Percentiles rank a stretch among this genome's conserved stretches.
Evolutionary conservation across 805 yeast species (phyloP).

Genomic region (Metschnikowia peoriensis): DNA sequence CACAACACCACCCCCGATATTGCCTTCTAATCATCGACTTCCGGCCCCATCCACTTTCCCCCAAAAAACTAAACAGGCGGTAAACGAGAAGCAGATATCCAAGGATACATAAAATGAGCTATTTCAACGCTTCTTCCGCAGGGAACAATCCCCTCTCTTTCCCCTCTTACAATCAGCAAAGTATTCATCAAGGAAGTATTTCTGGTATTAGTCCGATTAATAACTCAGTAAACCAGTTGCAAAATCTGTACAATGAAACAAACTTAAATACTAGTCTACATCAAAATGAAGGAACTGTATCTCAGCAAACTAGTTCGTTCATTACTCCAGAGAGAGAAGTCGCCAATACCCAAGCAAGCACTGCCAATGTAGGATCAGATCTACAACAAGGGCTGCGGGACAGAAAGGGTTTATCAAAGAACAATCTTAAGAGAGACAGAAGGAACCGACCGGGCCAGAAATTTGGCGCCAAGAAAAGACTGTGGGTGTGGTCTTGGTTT

Average conservation of each 20-base stretch:
- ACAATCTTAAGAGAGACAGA: constrained; percentile 25
- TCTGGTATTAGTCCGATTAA: constrained; percentile 7
- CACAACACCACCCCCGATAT: constrained; percentile 7
- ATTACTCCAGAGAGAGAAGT: not conserved
- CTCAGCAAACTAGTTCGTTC: not conserved
- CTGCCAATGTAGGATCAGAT: not conserved
- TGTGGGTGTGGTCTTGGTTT: constrained; percentile 67
- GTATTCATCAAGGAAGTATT: constrained; percentile 13
- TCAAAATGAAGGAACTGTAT: not conserved
- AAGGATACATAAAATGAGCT: constrained; percentile 15
- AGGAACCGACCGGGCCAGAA: constrained; percentile 52
- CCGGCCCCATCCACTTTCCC: constrained; percentile 3
- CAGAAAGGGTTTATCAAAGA: not conserved
- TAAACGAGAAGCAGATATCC: not conserved
- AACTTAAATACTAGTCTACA: constrained; percentile 2
- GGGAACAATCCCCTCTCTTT: constrained; percentile 22
- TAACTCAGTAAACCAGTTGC: constrained; percentile 8
- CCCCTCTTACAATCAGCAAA: constrained; percentile 23
- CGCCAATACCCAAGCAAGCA: not conserved
- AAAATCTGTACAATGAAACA: constrained; percentile 12
- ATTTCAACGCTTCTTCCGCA: constrained; percentile 16
- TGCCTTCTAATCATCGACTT: not conserved
- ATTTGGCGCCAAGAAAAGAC: constrained; percentile 59
- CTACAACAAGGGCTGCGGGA: not conserved
- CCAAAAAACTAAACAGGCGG: not conserved